These are phyloP conservation scores for Cocos nucifera DNA, from an alignment of 176 grass and related monocot genomes.

Conservation along the genomic window DNA sequence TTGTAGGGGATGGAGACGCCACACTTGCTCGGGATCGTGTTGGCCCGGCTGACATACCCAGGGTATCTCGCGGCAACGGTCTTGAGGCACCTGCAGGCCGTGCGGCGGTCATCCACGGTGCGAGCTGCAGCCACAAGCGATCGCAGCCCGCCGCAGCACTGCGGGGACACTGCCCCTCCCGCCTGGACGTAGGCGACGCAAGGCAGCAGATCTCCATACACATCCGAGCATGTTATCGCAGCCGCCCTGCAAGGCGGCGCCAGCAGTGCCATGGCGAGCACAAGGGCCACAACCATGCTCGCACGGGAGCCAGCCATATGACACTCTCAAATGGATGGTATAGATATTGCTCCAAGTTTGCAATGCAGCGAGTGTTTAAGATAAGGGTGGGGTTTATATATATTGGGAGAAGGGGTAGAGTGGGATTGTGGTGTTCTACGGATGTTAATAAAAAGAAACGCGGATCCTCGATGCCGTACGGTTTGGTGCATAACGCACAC, in stretches of 20 bases:
- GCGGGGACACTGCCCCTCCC: not conserved
- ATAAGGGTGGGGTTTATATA: too few relatives aligned
- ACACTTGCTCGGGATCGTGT: constrained; percentile 11
- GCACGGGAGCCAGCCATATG: too few relatives aligned
- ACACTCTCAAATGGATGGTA: too few relatives aligned
- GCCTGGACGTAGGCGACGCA: constrained; percentile 34
- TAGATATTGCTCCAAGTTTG: too few relatives aligned
- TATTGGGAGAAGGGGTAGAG: too few relatives aligned
- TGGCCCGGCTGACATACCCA: not conserved
- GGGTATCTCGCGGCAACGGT: constrained; percentile 19
- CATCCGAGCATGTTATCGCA: constrained; percentile 26
- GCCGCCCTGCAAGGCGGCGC: not conserved
- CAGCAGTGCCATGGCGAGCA: not conserved
- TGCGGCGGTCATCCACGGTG: constrained; percentile 6
- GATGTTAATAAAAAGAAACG: too few relatives aligned
- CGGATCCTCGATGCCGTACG: too few relatives aligned
- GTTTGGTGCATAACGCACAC: too few relatives aligned
- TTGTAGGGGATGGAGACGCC: constrained; percentile 18
- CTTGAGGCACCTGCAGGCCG: constrained; percentile 17
- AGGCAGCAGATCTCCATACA: constrained; percentile 29
- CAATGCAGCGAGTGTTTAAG: too few relatives aligned
- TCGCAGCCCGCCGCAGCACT: constrained; percentile 27
- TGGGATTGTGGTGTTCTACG: too few relatives aligned
- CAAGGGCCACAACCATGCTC: not conserved
- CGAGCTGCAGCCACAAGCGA: constrained; percentile 4